Conservation (phyloP, 148 eudicot species). For the Polygonum maritimum region DNA sequence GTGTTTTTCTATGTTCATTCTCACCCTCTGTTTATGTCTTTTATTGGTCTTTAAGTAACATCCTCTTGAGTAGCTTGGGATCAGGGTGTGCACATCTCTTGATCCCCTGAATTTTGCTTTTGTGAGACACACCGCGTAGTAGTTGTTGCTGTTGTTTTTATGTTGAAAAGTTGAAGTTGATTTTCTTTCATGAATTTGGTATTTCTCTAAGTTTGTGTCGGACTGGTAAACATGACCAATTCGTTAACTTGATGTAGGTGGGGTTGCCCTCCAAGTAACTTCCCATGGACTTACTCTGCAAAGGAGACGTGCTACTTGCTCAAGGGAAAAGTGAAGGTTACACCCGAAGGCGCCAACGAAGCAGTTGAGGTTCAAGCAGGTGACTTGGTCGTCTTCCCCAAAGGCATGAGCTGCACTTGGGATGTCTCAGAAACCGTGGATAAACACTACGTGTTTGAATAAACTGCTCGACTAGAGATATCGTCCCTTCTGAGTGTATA, state of each 20-base stretch:
- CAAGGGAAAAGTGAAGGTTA: constrained; percentile 92
- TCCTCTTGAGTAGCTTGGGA: too few species aligned
- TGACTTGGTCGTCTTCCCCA: constrained; percentile 82
- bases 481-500: background rate
- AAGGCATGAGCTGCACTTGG: constrained; percentile 98
- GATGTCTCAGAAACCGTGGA: constrained; percentile 87
- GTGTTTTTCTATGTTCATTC: too few species aligned
- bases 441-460: constrained; percentile 83
- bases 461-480: background rate
- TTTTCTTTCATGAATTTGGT: background rate
- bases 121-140: too few species aligned
- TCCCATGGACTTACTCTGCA: constrained; percentile 91
- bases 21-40: too few species aligned
- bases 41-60: too few species aligned
- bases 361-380: constrained; percentile 87
- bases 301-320: constrained; percentile 82
- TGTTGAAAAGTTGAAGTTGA: background rate
- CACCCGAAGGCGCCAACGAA: constrained; percentile 72
- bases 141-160: too few species aligned
- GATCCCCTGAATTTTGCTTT: too few species aligned
- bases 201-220: too few species aligned
- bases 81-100: too few species aligned
- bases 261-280: constrained; percentile 96
- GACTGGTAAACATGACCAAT: background rate
- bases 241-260: constrained; percentile 37